Conservation (phyloP, 2,329 filamentous ascomycete genomes). For the Sclerotinia sclerotiorum region DNA sequence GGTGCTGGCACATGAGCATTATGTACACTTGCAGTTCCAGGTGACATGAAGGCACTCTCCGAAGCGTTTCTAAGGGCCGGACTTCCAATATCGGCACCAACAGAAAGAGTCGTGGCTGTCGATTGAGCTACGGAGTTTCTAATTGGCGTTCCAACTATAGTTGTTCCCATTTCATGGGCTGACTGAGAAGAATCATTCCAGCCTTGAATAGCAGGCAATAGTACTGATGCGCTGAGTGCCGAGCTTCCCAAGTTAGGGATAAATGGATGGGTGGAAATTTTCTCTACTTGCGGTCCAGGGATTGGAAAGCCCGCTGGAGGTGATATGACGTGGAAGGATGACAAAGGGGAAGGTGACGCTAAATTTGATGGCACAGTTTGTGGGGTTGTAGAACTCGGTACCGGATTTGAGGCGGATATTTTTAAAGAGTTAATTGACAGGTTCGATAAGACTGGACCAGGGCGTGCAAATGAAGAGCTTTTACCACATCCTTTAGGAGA, state of each 20-base stretch:
- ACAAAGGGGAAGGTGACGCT: background rate
- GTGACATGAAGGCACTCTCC: background rate
- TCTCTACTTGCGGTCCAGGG: background rate
- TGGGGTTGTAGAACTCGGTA: background rate
- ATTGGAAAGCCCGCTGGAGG: background rate
- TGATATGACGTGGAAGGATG: background rate
- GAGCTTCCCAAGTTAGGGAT: background rate
- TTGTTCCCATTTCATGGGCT: background rate
- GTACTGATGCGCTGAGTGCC: background rate
- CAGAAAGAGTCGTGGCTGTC: conserved; percentile 1
- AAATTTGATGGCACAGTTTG: background rate
- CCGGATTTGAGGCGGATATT: background rate
- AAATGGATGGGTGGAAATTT: background rate
- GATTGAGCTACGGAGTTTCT: conserved; percentile 1
- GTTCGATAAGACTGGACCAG: conserved; percentile 23
- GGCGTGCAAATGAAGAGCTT: conserved; percentile 16
- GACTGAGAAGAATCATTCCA: conserved; percentile 12
- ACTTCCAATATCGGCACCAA: background rate
- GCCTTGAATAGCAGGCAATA: background rate
- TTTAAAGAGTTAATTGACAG: conserved; percentile 14
- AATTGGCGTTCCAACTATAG: background rate
- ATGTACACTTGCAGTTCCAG: background rate
- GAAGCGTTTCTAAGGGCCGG: conserved; percentile 11
- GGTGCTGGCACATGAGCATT: background rate
- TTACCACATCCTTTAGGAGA: conserved; percentile 25